These are phyloP conservation scores for Panicum miliaceum DNA, from an alignment of 176 grass and related monocot genomes.

Conservation along the genomic window DNA sequence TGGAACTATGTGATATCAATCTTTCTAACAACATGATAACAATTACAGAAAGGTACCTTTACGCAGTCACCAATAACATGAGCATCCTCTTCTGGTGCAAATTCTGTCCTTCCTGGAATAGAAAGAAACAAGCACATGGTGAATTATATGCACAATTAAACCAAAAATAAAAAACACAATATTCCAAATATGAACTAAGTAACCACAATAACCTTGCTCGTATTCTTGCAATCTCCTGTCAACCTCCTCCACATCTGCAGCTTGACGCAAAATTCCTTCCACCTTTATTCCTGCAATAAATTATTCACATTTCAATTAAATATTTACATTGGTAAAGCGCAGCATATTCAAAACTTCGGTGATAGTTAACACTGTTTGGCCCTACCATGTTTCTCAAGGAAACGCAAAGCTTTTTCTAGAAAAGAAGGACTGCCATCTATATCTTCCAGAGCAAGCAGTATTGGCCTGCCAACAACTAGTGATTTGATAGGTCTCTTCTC, in stretches of 20 bases:
- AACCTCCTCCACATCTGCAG: constrained; percentile 97
- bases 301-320: constrained; percentile 42
- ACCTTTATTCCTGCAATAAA: constrained; percentile 82
- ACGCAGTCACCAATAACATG: constrained; percentile 98
- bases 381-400: constrained; percentile 98
- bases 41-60: constrained; percentile 69
- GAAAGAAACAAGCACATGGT: constrained; percentile 41
- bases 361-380: neutral
- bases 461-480: constrained; percentile 91
- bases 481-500: constrained; percentile 89
- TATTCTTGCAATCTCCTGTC: constrained; percentile 95
- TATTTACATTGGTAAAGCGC: constrained; percentile 30
- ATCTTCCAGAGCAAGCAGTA: constrained; percentile 98
- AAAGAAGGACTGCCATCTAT: constrained; percentile 99
- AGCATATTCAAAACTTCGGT: constrained; percentile 6
- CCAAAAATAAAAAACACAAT: constrained; percentile 30
- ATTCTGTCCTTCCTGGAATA: constrained; percentile 78
- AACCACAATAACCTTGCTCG: constrained; percentile 79
- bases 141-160: constrained; percentile 31
- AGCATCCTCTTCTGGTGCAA: constrained; percentile 89
- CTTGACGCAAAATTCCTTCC: constrained; percentile 96
- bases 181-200: constrained; percentile 37
- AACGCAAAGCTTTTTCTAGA: constrained; percentile 94
- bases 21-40: constrained; percentile 38
- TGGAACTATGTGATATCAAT: constrained; percentile 30